A percentile compares a stretch with the other conserved stretches of the same genome.
phyloP scores from a whole-genome alignment of 192 early-diverging fungal species.

The Paraglomus brasilianum region DNA sequence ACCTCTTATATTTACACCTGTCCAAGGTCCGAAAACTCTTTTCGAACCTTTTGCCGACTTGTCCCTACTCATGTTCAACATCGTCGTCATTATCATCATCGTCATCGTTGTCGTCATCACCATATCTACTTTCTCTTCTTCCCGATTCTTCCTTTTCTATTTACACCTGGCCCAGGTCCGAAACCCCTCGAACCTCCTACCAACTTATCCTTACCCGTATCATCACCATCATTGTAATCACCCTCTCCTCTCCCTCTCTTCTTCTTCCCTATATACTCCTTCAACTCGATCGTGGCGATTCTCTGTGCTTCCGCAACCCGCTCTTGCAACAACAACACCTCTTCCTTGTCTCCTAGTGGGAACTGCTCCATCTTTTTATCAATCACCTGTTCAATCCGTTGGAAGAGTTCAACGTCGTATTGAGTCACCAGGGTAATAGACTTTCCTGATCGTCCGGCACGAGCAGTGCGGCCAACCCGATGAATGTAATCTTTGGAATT shows the following conservation, averaged over 20 bases:
- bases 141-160: too few species aligned
- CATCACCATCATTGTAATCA: constrained; percentile 25
- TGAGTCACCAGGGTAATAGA: constrained; percentile 82
- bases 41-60: too few species aligned
- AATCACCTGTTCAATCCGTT: constrained; percentile 90
- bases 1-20: too few species aligned
- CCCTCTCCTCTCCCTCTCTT: constrained; percentile 32
- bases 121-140: too few species aligned
- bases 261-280: constrained; percentile 63
- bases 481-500: constrained; percentile 89
- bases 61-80: too few species aligned
- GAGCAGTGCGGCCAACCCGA: constrained; percentile 82
- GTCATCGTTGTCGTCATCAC: too few species aligned
- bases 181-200: too few species aligned
- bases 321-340: constrained; percentile 89
- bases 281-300: constrained; percentile 83
- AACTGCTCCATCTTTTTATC: constrained; percentile 85
- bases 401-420: constrained; percentile 94
- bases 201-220: too few species aligned
- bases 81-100: too few species aligned
- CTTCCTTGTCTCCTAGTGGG: constrained; percentile 73
- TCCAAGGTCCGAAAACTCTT: too few species aligned
- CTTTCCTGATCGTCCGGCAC: constrained; percentile 78
- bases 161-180: too few species aligned
- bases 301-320: constrained; percentile 88